These are phyloP conservation scores for California macrophylla DNA, from an alignment of 441 rosid species.

Conservation along the genomic window DNA sequence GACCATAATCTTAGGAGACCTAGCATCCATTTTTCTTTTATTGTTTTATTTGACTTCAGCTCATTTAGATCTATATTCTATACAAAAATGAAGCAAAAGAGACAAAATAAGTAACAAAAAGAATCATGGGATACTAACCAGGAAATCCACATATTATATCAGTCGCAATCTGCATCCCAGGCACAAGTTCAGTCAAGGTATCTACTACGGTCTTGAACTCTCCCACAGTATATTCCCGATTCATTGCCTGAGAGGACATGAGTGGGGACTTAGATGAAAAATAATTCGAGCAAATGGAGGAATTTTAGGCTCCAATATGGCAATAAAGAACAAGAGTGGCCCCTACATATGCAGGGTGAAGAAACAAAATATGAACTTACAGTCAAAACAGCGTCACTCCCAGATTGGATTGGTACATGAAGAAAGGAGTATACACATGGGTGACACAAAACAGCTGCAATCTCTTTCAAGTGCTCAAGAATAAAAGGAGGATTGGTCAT, in stretches of 20 bases:
- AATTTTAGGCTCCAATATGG: constrained; percentile 7
- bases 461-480: constrained; percentile 78
- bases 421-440: constrained; percentile 88
- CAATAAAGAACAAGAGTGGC: not conserved
- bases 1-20: not conserved
- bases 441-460: constrained; percentile 69
- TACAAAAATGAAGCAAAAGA: not conserved
- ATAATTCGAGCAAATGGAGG: not conserved
- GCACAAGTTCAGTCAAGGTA: constrained; percentile 77
- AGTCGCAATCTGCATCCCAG: constrained; percentile 92
- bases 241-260: constrained; percentile 60
- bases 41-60: not conserved
- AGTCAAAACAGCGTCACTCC: constrained; percentile 63
- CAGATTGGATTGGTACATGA: constrained; percentile 86
- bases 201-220: constrained; percentile 84
- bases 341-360: not conserved
- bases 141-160: constrained; percentile 95
- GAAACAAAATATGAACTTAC: constrained; percentile 32
- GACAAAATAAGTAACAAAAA: not conserved
- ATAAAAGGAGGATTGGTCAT: constrained; percentile 97
- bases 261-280: constrained; percentile 12
- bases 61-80: not conserved
- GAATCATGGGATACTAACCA: constrained; percentile 37
- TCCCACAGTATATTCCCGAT: constrained; percentile 67
- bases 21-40: not conserved